Evolutionary conservation across 306 rosid species (phyloP).

Genomic region (Sicyos baderoa): DNA sequence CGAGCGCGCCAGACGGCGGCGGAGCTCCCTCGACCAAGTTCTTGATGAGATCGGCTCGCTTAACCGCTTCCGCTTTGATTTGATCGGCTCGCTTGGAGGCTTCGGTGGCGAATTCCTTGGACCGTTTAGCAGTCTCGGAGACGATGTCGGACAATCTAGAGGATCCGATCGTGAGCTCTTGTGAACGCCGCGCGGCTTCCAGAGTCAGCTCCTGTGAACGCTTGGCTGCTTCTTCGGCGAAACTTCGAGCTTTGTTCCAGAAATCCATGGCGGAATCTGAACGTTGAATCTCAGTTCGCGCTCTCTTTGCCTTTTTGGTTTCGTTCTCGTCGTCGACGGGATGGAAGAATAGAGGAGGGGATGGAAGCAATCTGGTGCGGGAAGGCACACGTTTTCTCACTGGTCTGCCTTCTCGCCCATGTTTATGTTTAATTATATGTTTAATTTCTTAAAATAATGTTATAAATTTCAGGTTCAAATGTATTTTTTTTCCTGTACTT

Average conservation of each 20-base stretch:
- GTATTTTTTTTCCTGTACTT: no score
- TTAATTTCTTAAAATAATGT: no score
- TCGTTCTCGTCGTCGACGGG: not conserved
- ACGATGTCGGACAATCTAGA: constrained; percentile 32
- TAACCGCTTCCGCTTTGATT: constrained; percentile 28
- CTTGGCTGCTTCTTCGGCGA: constrained; percentile 57
- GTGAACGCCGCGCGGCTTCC: constrained; percentile 30
- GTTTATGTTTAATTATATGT: no score
- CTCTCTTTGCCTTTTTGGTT: not conserved
- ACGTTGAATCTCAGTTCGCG: constrained; percentile 7
- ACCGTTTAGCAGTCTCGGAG: constrained; percentile 39
- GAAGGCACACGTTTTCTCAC: not conserved
- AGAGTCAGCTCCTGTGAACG: constrained; percentile 34
- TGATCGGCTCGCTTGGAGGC: constrained; percentile 54
- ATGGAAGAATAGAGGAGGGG: not conserved
- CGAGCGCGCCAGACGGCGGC: constrained; percentile 8
- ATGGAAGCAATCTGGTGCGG: not conserved
- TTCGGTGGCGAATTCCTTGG: constrained; percentile 44
- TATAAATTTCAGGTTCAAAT: no score
- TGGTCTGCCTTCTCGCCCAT: no score
- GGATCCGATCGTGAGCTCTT: constrained; percentile 29
- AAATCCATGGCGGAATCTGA: constrained; percentile 37
- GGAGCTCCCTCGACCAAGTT: constrained; percentile 25
- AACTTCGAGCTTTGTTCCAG: constrained; percentile 64
- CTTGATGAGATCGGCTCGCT: constrained; percentile 36